Conservation (phyloP, 495 filamentous ascomycete genomes). For the Podospora bellae-mahoneyi region DNA sequence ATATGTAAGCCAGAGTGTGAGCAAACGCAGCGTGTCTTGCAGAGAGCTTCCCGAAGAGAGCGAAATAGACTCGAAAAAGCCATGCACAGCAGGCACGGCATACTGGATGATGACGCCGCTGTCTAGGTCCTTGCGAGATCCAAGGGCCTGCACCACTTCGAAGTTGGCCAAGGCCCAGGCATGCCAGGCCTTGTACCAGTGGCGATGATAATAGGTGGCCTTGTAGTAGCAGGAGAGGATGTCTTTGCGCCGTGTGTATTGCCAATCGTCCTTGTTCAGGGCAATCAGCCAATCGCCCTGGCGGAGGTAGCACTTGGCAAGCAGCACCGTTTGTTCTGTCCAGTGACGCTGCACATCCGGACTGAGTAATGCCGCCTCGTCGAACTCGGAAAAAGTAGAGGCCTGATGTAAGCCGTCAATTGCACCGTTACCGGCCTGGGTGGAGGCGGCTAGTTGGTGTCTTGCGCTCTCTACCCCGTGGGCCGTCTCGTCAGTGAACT, state of each 20-base stretch:
- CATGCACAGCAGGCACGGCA: constrained; percentile 88
- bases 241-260: constrained; percentile 67
- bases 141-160: constrained; percentile 84
- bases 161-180: constrained; percentile 99
- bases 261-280: constrained; percentile 81
- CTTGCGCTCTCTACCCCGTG: constrained; percentile 63
- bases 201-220: constrained; percentile 84
- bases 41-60: constrained; percentile 87
- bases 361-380: constrained; percentile 42
- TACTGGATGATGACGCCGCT: constrained; percentile 64
- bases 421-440: constrained; percentile 50
- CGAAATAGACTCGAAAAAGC: constrained; percentile 94
- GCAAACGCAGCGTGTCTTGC: constrained; percentile 87
- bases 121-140: constrained; percentile 55
- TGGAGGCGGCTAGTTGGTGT: constrained; percentile 50
- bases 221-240: constrained; percentile 83
- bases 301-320: constrained; percentile 91
- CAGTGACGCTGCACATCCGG: constrained; percentile 45
- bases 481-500: constrained; percentile 75
- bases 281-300: constrained; percentile 93
- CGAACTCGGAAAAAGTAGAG: constrained; percentile 60
- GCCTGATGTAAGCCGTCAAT: constrained; percentile 44
- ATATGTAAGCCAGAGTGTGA: constrained; percentile 95
- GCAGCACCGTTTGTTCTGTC: constrained; percentile 66
- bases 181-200: constrained; percentile 99